Evolutionary conservation across 768 basidiomycete species (phyloP), one percentile per base, ranked within the genome.

Genomic region (Hemileccinum rubropunctum): DNA sequence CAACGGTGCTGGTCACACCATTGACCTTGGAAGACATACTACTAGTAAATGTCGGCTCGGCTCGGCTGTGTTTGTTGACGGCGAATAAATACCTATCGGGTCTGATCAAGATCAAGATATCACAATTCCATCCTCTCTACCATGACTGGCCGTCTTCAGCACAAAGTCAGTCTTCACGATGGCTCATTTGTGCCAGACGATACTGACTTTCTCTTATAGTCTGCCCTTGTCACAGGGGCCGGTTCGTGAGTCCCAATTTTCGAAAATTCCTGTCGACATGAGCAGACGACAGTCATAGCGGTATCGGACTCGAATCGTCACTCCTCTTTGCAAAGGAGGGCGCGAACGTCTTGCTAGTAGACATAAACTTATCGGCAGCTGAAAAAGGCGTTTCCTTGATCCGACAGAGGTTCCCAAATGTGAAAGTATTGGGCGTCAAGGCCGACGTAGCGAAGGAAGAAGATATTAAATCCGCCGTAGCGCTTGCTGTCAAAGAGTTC

Each of bases 261-360:
- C 20, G 11, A 17, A 32, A 13, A 30, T 39, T n/a, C 14, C 10
- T 17, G 35, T 41, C 38, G 21, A 44, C 48, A 12, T 14, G 15
- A 48, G 20, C 56, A 48, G 44, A 56, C 46, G 45, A 58, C 56
- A 17, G 26, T 28, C 33, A 37, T 68, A 98, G 95, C 48, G 97
- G 97, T 1, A 97, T 99, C 67, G 97, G 97, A 23, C 80, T 98
- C 42, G 94, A 99, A 73, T 88, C 94, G 0, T 84, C 93, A n/a
- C 77, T 98, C 52, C 79, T 98, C 40, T 99, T 99, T 67, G 95
- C 95, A 2, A 79, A 82, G 54, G 97, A 99, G 68, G 95, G 95
- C 21, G 93, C 93, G n/a, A 81, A 86, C 60, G 83, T 98, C 52
- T 65, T 98, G 38, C 80, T 95, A 38, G 88, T 84, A 30, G 97